Percentiles rank a stretch among this genome's conserved stretches.
Evolutionary conservation across 2,329 filamentous ascomycete species (phyloP).

Genomic region (Diaporthe humulicola): DNA sequence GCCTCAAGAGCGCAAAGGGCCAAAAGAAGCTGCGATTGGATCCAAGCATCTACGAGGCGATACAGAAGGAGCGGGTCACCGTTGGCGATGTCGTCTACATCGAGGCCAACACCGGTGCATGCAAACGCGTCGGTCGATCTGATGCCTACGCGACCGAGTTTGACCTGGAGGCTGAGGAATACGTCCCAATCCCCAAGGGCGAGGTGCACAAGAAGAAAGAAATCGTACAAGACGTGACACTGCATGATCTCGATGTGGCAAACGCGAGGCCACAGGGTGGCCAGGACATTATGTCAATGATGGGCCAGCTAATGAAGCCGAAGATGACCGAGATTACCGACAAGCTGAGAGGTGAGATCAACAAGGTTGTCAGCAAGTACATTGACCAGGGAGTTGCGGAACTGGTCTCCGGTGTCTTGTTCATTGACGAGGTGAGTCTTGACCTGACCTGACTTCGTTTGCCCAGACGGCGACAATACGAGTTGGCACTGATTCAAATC

Average conservation of each 20-base stretch:
- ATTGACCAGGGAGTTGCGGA: conserved; percentile 98
- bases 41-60: conserved; percentile 98
- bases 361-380: conserved; percentile 99
- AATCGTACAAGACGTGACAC: conserved; percentile 97
- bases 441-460: conserved; percentile 29
- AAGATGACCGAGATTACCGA: conserved; percentile 99
- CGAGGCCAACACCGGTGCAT: conserved; percentile 97
- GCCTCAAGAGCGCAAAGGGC: conserved; percentile 93
- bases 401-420: conserved; percentile 96
- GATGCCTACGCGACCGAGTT: conserved; percentile 99
- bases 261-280: conserved; percentile 96
- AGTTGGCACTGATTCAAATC: conserved; percentile 39
- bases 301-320: conserved; percentile 99
- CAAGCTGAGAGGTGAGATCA: conserved; percentile 95
- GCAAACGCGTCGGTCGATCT: conserved; percentile 95
- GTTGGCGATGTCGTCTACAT: conserved; percentile 99
- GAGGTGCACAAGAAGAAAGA: conserved; percentile 99
- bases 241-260: conserved; percentile 96
- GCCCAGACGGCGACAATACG: conserved; percentile 29
- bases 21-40: conserved; percentile 98
- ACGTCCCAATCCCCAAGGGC: conserved; percentile 97
- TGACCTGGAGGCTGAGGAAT: conserved; percentile 98
- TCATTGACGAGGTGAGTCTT: conserved; percentile 90
- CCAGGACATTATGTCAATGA: conserved; percentile 99
- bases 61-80: conserved; percentile 97